Evolutionary conservation across 352 stramenopile genomes (phyloP), one percentile per base, ranked within the genome.

Genomic region (Phytophthora litchii): DNA sequence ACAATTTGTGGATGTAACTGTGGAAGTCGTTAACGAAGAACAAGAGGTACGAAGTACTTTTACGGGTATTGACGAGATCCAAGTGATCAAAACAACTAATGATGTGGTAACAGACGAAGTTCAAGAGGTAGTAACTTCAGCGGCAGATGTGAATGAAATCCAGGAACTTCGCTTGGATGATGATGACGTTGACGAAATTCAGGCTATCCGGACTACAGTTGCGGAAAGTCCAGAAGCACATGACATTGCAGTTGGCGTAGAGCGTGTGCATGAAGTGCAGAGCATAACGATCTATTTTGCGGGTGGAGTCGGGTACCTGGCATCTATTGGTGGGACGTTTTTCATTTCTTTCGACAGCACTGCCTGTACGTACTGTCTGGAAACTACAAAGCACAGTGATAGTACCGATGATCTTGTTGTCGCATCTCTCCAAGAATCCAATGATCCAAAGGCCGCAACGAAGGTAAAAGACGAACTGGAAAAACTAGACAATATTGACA

Each of bases 11-110:
- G 80, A 96, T 58, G 93, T 89, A 0, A 97, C 92, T 0, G 91
- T 97, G 11, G 76, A 95, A 51, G 96, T 99, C 16, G 94, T 80
- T 12, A 99, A 99, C 67, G 97, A 99, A 68, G 74, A 95, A 8
- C 96, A 99, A 67, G 96, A 94, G 5, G 86, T 99, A 5, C 92
- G 93, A 9, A 97, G 81, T 0, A 72, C 64, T 0, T 94, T 97
- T 35, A 82, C 73, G 0, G 92, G 92, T 6, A 76, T 80, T 13
- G 89, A 97, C 58, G 91, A 97, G 49, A 74, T 97, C 10, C 91
- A 97, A 53, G 71, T 95, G 8, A 86, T 98, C 23, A 80, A 67
- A 27, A 92, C 80, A 25, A 96, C 48, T 0, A 89, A 89, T 20
- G 42, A 51, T 3, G 54, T 69, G 3, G 92, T 95, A 20, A 75